Evolutionary conservation across 192 early-diverging fungal species (phyloP).

Genomic region (Rhizophagus sp.): DNA sequence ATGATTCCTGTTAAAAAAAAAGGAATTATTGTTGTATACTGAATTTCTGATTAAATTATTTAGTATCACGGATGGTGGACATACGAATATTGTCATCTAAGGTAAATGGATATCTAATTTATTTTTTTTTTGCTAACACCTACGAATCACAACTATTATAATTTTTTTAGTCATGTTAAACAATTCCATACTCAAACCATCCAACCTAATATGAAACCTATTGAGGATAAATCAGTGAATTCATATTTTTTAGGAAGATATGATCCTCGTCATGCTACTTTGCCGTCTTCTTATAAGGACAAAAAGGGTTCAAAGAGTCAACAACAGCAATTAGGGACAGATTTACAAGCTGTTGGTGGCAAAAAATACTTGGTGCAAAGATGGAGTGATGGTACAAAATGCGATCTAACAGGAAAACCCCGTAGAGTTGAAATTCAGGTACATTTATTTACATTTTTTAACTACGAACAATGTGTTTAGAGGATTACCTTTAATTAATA

Average conservation of each 20-base stretch:
- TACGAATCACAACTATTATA: neutral
- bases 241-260: constrained; percentile 35
- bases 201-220: neutral
- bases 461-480: neutral
- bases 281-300: constrained; percentile 29
- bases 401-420: constrained; percentile 69
- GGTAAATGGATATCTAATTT: neutral
- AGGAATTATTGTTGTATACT: neutral
- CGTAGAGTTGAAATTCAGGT: constrained; percentile 76
- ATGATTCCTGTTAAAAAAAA: neutral
- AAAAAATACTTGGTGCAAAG: constrained; percentile 66
- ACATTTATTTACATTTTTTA: constrained; percentile 9
- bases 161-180: constrained; percentile 42
- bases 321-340: constrained; percentile 32
- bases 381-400: constrained; percentile 75
- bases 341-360: constrained; percentile 44
- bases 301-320: constrained; percentile 4
- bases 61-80: constrained; percentile 65
- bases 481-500: neutral
- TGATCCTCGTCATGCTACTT: constrained; percentile 23
- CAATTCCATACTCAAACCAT: constrained; percentile 56
- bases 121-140: neutral
- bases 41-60: neutral
- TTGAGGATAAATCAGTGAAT: constrained; percentile 23
- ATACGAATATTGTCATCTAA: constrained; percentile 83